Conservation (phyloP, 371 early-diverging fungal genomes). For the Apophysomyces elegans region DNA sequence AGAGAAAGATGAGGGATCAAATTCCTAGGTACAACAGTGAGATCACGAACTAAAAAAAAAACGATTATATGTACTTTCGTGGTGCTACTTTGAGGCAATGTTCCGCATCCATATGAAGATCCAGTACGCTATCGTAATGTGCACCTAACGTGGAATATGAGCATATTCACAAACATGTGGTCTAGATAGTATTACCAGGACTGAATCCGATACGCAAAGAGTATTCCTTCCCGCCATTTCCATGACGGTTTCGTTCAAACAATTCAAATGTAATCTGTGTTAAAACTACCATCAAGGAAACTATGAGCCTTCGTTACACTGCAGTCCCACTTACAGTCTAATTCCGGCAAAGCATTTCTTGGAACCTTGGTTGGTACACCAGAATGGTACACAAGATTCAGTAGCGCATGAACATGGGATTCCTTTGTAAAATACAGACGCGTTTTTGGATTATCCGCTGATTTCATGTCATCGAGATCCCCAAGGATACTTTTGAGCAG, state of each 20-base stretch:
- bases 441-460: constrained; percentile 67
- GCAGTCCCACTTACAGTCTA: constrained; percentile 79
- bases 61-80: constrained; percentile 41
- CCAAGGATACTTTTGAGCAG: constrained; percentile 77
- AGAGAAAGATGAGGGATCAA: constrained; percentile 49
- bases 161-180: not conserved
- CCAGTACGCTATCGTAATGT: constrained; percentile 87
- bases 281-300: constrained; percentile 54
- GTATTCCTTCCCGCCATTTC: constrained; percentile 69
- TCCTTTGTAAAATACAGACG: constrained; percentile 89
- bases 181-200: constrained; percentile 36
- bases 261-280: constrained; percentile 98
- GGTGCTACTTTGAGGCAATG: constrained; percentile 90
- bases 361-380: constrained; percentile 81
- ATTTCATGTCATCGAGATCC: constrained; percentile 72
- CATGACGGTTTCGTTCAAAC: constrained; percentile 82
- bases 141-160: constrained; percentile 61
- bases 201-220: constrained; percentile 91
- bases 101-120: constrained; percentile 83
- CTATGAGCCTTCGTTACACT: not conserved
- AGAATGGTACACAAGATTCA: constrained; percentile 88
- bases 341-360: constrained; percentile 76
- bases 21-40: constrained; percentile 30
- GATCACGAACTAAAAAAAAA: not conserved
- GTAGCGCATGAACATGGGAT: constrained; percentile 87